These are phyloP conservation scores for Puccinia hordei DNA, from an alignment of 1,284 basidiomycete genomes.

Conservation along the genomic window DNA sequence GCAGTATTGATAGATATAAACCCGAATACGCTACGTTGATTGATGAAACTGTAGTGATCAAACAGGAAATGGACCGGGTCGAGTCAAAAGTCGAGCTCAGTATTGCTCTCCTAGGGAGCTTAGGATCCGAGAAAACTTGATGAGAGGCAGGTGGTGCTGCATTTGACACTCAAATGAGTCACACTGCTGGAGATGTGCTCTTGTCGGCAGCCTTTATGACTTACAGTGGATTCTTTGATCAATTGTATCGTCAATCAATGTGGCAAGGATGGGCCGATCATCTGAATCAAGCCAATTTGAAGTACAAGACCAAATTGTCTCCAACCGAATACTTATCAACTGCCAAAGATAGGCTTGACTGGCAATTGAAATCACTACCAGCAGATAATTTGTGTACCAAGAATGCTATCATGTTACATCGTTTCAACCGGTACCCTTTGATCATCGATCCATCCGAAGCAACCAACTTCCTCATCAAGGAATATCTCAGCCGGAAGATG, in stretches of 20 bases:
- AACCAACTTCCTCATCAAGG: slow-evolving; percentile 86
- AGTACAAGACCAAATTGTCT: slow-evolving; percentile 87
- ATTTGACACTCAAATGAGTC: slow-evolving; percentile 98
- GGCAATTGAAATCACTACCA: slow-evolving; percentile 93
- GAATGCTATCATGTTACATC: slow-evolving; percentile 94
- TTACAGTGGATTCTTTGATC: slow-evolving; percentile 98
- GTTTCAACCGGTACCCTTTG: slow-evolving; percentile 95
- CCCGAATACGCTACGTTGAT: slow-evolving; percentile 96
- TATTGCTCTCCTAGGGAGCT: slow-evolving; percentile 88
- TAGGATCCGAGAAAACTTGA: slow-evolving; percentile 89
- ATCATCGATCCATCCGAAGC: slow-evolving; percentile 99
- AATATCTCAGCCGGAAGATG: slow-evolving; percentile 94
- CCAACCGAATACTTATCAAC: slow-evolving; percentile 95
- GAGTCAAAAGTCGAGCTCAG: slow-evolving; percentile 95
- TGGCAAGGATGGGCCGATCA: slow-evolving; percentile 93
- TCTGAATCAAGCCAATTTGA: slow-evolving; percentile 83
- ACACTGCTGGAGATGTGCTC: slow-evolving; percentile 94
- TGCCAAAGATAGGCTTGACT: slow-evolving; percentile 90
- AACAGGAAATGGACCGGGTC: slow-evolving; percentile 95
- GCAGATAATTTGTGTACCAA: slow-evolving; percentile 94
- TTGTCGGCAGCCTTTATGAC: slow-evolving; percentile 95
- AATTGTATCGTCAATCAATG: slow-evolving; percentile 95
- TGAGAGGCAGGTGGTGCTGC: slow-evolving; percentile 95
- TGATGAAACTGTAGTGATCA: slow-evolving; percentile 95
- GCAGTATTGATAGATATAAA: slow-evolving; percentile 91